Evolutionary conservation across 2,329 filamentous ascomycete genomes (phyloP), one percentile per base, ranked within the genome.

Genomic region (Drechslerella dactyloides): DNA sequence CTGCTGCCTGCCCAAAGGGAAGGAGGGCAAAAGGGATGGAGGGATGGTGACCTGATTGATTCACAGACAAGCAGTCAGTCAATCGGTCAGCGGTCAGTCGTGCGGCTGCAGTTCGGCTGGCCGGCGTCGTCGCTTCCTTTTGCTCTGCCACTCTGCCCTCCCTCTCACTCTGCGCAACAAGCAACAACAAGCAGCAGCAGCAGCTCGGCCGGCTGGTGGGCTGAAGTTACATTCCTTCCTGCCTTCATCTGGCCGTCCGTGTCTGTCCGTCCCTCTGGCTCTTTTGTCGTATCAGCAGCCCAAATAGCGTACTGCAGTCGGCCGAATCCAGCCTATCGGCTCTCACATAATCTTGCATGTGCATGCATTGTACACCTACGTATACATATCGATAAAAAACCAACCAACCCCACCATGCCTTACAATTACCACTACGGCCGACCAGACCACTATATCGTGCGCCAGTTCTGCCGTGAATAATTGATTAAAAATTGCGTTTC

Each of bases 301-400:
- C 54, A 19, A 53, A 53, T 54, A 48, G 42, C 33, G 50, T 69
- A 59, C 54, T 53, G 58, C 27, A 33, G 27, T n/a, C 46, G 46
- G 46, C 17, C 23, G 37, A 42, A 51, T 11, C 50, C 33, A 72
- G 55, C 68, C 68, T 72, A 72, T 72, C 68, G 54, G 68, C 44
- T 65, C 61, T 65, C 61, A 54, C 61, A 65, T 65, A 65, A 65
- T 65, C 68, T 72, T 37, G 65, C 68, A 72, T 72, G 60, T 64
- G 63, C 66, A 63, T 70, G 63, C 54, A 57, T 59, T 54, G 66
- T 54, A 65, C 40, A 46, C 21, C 59, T 51, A 56, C 48, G 46
- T 52, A 55, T 56, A 44, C 40, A 50, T 63, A 55, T 63, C 42
- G 46, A 60, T 51, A 23, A 50, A 56, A 48, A 52, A 35, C 5